These are phyloP conservation scores for Eucalyptus brandiana DNA, from an alignment of 345 rosid genomes.

Conservation along the genomic window DNA sequence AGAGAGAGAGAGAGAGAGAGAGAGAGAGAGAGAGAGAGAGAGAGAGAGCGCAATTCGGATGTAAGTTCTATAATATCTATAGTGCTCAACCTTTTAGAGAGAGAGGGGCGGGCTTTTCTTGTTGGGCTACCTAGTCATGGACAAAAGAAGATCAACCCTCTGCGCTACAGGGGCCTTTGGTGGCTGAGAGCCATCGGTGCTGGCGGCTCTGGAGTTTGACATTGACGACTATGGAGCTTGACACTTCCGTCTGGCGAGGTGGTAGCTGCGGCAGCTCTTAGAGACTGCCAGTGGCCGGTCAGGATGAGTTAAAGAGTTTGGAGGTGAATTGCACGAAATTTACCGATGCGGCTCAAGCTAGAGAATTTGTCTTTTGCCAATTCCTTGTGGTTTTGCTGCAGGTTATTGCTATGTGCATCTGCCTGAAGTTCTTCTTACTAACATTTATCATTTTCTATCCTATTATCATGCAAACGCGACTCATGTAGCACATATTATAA, in stretches of 20 bases:
- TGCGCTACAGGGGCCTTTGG: neutral
- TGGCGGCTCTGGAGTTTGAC: neutral
- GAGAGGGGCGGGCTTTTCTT: neutral
- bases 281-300: too few species aligned
- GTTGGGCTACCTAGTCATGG: neutral
- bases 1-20: too few species aligned
- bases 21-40: too few species aligned
- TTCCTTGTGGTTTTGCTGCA: too few species aligned
- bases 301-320: neutral
- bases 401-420: too few species aligned
- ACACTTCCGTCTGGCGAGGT: too few species aligned
- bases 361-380: neutral
- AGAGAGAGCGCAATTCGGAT: neutral
- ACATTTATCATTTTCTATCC: too few species aligned
- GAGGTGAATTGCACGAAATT: neutral
- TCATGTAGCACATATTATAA: too few species aligned
- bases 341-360: neutral
- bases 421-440: accelerated
- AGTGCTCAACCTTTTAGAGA: neutral
- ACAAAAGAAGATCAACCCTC: neutral
- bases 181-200: neutral
- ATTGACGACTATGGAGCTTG: too few species aligned
- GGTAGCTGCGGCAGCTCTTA: too few species aligned
- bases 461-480: too few species aligned
- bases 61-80: neutral